These are phyloP conservation scores for Auricularia auricula-judae DNA, from an alignment of 768 basidiomycete species.

Conservation along the genomic window DNA sequence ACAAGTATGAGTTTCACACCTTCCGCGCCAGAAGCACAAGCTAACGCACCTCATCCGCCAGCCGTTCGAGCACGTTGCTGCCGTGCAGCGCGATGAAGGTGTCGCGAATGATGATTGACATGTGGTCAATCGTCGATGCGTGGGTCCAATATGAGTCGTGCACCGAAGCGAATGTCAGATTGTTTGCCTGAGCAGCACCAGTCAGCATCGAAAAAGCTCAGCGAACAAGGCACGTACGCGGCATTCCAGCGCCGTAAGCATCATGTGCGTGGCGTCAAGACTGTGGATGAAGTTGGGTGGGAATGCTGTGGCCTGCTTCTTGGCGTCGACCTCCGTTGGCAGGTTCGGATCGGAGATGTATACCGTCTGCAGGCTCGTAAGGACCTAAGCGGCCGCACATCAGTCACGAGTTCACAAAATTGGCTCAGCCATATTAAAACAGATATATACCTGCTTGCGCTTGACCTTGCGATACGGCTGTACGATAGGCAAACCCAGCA, in stretches of 20 bases:
- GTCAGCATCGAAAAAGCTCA: background rate
- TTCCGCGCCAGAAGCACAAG: background rate
- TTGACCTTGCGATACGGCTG: constrained; percentile 87
- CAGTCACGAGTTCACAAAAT: background rate
- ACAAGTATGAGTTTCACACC: constrained; percentile 3
- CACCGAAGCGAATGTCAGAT: constrained; percentile 84
- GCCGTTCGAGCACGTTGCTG: constrained; percentile 65
- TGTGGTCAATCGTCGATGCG: constrained; percentile 71
- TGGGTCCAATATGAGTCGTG: constrained; percentile 99
- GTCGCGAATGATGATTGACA: constrained; percentile 83
- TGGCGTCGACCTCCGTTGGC: constrained; percentile 65
- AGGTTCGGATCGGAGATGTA: constrained; percentile 80
- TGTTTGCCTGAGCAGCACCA: constrained; percentile 38
- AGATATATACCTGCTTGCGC: constrained; percentile 45
- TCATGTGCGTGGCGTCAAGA: constrained; percentile 97
- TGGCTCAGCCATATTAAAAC: background rate
- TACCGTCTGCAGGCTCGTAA: constrained; percentile 76
- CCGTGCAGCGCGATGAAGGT: constrained; percentile 90
- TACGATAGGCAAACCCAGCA: constrained; percentile 88
- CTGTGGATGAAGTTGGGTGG: constrained; percentile 98
- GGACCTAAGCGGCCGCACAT: constrained; percentile 27
- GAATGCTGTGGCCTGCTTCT: constrained; percentile 92
- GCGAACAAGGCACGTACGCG: constrained; percentile 36
- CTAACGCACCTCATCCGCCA: constrained; percentile 58
- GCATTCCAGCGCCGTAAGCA: constrained; percentile 89